Percentiles rank a stretch among this genome's conserved stretches.
phyloP scores from a whole-genome alignment of 2,329 filamentous ascomycete genomes.

The Zasmidium angulare region DNA sequence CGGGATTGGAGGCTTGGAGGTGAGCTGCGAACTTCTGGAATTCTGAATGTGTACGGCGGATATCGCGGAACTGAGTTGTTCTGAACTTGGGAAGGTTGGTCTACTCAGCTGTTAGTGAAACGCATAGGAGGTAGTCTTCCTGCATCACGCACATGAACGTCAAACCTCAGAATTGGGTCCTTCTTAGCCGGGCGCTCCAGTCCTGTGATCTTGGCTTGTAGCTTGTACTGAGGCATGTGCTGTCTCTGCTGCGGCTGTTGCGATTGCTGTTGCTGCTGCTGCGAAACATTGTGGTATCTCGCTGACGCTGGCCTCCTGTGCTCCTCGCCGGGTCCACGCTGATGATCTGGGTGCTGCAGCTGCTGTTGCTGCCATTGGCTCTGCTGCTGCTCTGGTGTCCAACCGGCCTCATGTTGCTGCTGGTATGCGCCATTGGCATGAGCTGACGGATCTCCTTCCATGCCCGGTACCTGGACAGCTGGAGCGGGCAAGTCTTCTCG shows the following conservation, averaged over 20 bases:
- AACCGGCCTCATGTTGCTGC: conserved; percentile 16
- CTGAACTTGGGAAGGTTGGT: conserved; percentile 98
- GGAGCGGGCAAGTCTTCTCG: conserved; percentile 30
- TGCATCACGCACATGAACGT: conserved; percentile 76
- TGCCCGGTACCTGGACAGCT: conserved; percentile 21
- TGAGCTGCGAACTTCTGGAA: conserved; percentile 96
- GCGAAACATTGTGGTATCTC: conserved; percentile 32
- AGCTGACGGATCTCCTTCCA: background rate
- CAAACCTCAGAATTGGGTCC: conserved; percentile 90
- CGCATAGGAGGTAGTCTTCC: background rate
- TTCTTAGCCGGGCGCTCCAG: conserved; percentile 92
- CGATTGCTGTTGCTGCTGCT: conserved; percentile 33
- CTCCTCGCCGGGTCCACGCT: conserved; percentile 30
- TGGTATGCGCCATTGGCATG: conserved; percentile 10
- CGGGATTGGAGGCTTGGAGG: conserved; percentile 94
- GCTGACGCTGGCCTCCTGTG: conserved; percentile 30
- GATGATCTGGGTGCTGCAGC: conserved; percentile 39
- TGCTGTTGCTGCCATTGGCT: conserved; percentile 38
- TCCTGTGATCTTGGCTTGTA: conserved; percentile 92
- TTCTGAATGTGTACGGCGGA: conserved; percentile 90
- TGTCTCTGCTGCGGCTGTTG: conserved; percentile 38
- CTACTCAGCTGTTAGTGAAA: conserved; percentile 48
- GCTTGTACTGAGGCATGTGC: conserved; percentile 54
- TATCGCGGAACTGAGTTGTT: conserved; percentile 96
- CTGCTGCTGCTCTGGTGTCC: conserved; percentile 36